These are phyloP conservation scores for Metarhizium anisopliae DNA, from an alignment of 2,329 filamentous ascomycete genomes.

Conservation along the genomic window DNA sequence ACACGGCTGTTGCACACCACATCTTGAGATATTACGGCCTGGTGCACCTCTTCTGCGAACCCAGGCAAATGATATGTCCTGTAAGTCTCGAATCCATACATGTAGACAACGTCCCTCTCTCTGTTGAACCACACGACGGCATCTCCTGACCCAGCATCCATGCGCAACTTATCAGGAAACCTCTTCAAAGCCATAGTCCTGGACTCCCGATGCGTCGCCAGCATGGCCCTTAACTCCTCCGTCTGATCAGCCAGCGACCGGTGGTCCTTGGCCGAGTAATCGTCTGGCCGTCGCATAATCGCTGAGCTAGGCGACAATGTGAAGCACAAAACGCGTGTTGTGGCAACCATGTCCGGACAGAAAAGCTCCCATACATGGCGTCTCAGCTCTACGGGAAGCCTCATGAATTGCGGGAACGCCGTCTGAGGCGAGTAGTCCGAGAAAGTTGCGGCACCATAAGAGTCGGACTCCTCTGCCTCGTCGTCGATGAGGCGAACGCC, in stretches of 20 bases:
- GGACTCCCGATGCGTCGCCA: constrained; percentile 27
- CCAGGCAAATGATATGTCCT: constrained; percentile 11
- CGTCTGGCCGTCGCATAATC: constrained; percentile 6
- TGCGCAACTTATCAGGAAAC: constrained; percentile 22
- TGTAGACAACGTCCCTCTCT: constrained; percentile 20
- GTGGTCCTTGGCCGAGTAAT: constrained; percentile 13
- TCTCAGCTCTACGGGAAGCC: constrained; percentile 25
- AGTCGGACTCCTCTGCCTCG: constrained; percentile 8
- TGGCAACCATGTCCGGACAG: constrained; percentile 18
- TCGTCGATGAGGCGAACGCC: constrained; percentile 6
- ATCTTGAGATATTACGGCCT: constrained; percentile 16
- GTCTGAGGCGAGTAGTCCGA: background rate
- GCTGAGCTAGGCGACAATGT: constrained; percentile 1
- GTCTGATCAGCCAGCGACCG: constrained; percentile 19
- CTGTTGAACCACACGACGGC: constrained; percentile 21
- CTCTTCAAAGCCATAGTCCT: constrained; percentile 21
- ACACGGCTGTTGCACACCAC: constrained; percentile 1
- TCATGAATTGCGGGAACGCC: constrained; percentile 15
- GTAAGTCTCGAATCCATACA: constrained; percentile 10
- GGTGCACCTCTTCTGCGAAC: constrained; percentile 20
- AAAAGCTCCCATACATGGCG: constrained; percentile 23
- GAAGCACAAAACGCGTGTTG: constrained; percentile 14
- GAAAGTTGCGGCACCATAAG: background rate
- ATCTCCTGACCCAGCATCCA: constrained; percentile 16
- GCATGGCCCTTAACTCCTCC: constrained; percentile 16